Evolutionary conservation across 2,329 filamentous ascomycete genomes (phyloP).

Genomic region (Colletotrichum nymphaeae): DNA sequence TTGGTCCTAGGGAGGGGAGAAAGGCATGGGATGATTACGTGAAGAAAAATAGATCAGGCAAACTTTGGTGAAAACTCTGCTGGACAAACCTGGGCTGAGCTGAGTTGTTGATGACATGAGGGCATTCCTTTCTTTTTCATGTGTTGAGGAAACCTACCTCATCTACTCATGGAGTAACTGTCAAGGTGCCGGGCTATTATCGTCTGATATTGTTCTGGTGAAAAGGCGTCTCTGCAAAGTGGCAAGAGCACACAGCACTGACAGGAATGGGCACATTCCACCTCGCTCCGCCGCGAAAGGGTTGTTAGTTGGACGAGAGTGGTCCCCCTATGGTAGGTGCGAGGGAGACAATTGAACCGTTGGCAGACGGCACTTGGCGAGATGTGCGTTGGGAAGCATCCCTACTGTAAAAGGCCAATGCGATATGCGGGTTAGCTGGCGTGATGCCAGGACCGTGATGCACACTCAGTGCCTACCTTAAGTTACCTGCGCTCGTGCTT

Average conservation of each 20-base stretch:
- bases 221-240: not conserved
- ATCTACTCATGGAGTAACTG: no score
- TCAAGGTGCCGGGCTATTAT: not conserved
- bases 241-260: not conserved
- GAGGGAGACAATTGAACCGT: not conserved
- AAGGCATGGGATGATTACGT: not conserved
- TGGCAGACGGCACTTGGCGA: not conserved
- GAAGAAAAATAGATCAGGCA: not conserved
- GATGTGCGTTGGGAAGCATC: not conserved
- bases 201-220: not conserved
- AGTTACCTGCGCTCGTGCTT: not conserved
- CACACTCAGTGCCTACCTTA: not conserved
- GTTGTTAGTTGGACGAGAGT: not conserved
- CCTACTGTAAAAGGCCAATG: not conserved
- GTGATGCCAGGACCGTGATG: slow-evolving; percentile 26
- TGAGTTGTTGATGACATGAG: not conserved
- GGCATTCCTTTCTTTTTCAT: not conserved
- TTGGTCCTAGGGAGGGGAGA: not conserved
- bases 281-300: not conserved
- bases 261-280: not conserved
- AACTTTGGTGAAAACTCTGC: slow-evolving; percentile 14
- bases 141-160: not conserved
- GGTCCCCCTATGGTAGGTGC: not conserved
- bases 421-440: not conserved
- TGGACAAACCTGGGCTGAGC: slow-evolving; percentile 23